Evolutionary conservation across 2,329 filamentous ascomycete species (phyloP).

Genomic region (Geosmithia flava): DNA sequence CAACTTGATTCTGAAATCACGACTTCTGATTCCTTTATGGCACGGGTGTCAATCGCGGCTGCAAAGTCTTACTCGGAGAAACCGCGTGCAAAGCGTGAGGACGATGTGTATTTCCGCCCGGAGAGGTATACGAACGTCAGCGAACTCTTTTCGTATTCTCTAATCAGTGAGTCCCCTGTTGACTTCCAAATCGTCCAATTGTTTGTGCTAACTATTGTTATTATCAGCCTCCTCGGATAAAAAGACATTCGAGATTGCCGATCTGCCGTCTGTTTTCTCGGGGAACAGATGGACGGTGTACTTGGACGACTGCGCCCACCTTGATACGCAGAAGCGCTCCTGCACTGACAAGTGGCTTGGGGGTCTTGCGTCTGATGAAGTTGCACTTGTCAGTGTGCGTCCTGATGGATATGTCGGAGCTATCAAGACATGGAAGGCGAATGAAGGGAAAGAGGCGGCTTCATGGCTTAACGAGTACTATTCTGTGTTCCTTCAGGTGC

Average conservation of each 20-base stretch:
- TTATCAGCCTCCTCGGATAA: background rate
- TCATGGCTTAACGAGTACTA: background rate
- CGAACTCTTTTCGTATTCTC: slow-evolving; percentile 55
- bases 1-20: slow-evolving; percentile 44
- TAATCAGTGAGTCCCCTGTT: slow-evolving; percentile 45
- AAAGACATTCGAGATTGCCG: slow-evolving; percentile 48
- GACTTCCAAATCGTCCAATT: background rate
- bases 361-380: slow-evolving; percentile 38
- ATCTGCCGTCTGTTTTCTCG: slow-evolving; percentile 49
- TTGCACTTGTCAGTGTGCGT: slow-evolving; percentile 55
- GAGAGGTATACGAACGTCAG: slow-evolving; percentile 58
- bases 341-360: slow-evolving; percentile 63
- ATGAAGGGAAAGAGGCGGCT: background rate
- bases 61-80: slow-evolving; percentile 48
- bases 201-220: slow-evolving; percentile 5
- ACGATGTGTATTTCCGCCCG: slow-evolving; percentile 54
- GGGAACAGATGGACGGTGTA: slow-evolving; percentile 62
- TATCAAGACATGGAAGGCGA: slow-evolving; percentile 39
- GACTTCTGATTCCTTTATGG: slow-evolving; percentile 39
- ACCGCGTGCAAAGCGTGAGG: slow-evolving; percentile 41
- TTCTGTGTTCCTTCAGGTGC: background rate
- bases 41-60: slow-evolving; percentile 44
- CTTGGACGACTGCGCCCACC: slow-evolving; percentile 44
- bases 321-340: slow-evolving; percentile 12
- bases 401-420: slow-evolving; percentile 65